These are phyloP conservation scores for Zea mays DNA, from an alignment of 176 grass and related monocot species.

Conservation along the genomic window DNA sequence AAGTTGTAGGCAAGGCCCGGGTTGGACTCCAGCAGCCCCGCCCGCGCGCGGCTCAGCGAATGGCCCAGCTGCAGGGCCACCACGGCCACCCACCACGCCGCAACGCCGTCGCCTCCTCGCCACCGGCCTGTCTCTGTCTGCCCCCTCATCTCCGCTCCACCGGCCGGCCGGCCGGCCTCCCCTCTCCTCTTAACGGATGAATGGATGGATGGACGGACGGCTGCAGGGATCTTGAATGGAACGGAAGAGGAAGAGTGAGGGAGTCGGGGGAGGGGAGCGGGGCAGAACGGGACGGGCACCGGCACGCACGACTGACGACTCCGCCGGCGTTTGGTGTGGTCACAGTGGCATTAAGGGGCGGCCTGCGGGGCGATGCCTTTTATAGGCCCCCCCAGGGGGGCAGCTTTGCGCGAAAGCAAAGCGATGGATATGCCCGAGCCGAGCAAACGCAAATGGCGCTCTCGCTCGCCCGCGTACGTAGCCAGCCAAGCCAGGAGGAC, in stretches of 20 bases:
- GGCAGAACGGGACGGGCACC: neutral
- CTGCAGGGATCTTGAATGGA: neutral
- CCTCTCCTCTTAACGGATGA: neutral
- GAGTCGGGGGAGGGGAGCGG: neutral
- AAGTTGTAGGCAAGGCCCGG: conserved; percentile 56
- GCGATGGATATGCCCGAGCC: neutral
- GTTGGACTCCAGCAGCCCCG: conserved; percentile 51
- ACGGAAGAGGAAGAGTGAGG: neutral
- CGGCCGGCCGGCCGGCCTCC: neutral
- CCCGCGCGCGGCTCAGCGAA: conserved; percentile 16
- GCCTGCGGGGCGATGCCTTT: neutral
- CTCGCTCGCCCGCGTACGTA: too few species aligned
- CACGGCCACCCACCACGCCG: neutral
- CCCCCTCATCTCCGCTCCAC: conserved; percentile 1
- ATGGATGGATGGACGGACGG: neutral
- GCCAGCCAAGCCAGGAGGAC: neutral
- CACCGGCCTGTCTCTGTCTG: neutral
- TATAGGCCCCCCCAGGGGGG: conserved; percentile 28
- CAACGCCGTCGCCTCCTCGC: neutral
- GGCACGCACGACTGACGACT: neutral
- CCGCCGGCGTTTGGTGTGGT: neutral
- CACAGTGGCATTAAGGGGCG: conserved; percentile 39
- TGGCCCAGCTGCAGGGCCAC: conserved; percentile 25
- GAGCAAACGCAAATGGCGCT: neutral
- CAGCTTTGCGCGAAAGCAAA: conserved; percentile 46